Conservation (phyloP, 768 basidiomycete species). For the Trametopsis cervina region DNA sequence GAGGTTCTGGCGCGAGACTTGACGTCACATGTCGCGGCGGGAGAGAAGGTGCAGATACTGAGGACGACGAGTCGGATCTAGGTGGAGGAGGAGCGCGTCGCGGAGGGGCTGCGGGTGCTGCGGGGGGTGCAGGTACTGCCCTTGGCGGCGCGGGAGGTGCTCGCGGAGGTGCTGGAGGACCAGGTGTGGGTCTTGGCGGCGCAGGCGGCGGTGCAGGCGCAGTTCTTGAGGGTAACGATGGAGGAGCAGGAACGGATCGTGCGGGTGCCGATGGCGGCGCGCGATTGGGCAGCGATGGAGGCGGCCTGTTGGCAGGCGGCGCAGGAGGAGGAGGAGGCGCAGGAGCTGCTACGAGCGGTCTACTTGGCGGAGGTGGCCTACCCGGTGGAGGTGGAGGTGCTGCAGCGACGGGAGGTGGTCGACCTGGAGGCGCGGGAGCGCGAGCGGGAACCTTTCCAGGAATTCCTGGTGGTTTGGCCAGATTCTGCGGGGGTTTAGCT, state of each 20-base stretch:
- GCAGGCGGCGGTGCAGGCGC: conserved; percentile 27
- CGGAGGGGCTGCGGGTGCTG: conserved; percentile 31
- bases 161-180: conserved; percentile 5
- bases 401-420: conserved; percentile 18
- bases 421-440: conserved; percentile 30
- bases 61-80: conserved; percentile 11
- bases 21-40: conserved; percentile 12
- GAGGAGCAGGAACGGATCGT: conserved; percentile 28
- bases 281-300: conserved; percentile 13
- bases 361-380: conserved; percentile 22
- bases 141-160: conserved; percentile 33
- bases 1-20: conserved; percentile 11
- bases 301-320: too few species aligned
- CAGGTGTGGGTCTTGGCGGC: conserved; percentile 12
- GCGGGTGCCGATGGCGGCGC: conserved; percentile 26
- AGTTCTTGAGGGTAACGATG: conserved; percentile 26
- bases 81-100: conserved; percentile 26
- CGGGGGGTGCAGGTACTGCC: conserved; percentile 23
- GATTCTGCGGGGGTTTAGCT: too few species aligned
- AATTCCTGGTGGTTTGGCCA: conserved; percentile 50
- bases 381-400: conserved; percentile 22
- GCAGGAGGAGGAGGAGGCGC: conserved; percentile 20
- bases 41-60: conserved; percentile 18
- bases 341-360: conserved; percentile 21
- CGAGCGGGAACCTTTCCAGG: conserved; percentile 58